These are phyloP conservation scores for Trypanosoma caninum DNA, from an alignment of 208 protist genomes.

Conservation along the genomic window DNA sequence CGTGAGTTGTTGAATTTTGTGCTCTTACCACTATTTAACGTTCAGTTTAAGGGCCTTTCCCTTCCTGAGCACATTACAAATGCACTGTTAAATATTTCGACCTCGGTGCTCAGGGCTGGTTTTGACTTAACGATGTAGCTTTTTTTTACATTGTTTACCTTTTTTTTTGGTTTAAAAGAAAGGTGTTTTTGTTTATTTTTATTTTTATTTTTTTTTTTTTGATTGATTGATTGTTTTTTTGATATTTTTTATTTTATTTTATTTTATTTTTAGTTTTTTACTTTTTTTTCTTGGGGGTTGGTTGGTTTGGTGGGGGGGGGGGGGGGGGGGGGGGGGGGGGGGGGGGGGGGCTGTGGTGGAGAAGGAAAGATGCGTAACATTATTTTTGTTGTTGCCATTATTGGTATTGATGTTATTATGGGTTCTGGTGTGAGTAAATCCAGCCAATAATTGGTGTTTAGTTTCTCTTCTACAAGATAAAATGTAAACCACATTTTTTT, in stretches of 20 bases:
- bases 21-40: conserved; percentile 36
- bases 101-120: conserved; percentile 13
- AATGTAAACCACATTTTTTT: no score
- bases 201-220: conserved; percentile 8
- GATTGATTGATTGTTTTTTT: not conserved
- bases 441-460: no score
- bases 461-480: no score
- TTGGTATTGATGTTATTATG: no score
- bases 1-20: conserved; percentile 25
- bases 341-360: no score
- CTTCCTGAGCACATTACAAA: conserved; percentile 28
- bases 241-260: not conserved
- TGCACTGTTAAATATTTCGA: conserved; percentile 26
- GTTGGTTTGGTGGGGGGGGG: not conserved
- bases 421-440: no score
- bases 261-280: conserved; percentile 12
- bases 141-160: not conserved
- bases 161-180: no score
- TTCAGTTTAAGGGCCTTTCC: conserved; percentile 15
- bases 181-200: conserved; percentile 1
- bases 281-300: not conserved
- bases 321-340: no score
- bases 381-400: no score
- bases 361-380: no score
- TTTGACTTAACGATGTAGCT: conserved; percentile 25